phyloP scores from a whole-genome alignment of 2,329 filamentous ascomycete genomes.

The Aspergillus aculeatinus region DNA sequence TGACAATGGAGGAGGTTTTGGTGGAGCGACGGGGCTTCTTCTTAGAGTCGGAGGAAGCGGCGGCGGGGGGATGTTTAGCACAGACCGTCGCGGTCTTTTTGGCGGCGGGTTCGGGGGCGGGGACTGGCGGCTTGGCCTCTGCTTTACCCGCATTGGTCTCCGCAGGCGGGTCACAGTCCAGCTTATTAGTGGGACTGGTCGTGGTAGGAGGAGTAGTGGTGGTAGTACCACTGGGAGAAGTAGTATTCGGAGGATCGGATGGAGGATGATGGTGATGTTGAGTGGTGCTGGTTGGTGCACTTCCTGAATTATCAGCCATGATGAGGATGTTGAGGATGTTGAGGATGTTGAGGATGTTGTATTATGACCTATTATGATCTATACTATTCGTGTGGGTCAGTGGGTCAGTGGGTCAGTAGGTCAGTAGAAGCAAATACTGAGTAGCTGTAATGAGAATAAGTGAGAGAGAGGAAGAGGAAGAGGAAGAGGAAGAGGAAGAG shows the following conservation, averaged over 20 bases:
- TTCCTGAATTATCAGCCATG: background rate
- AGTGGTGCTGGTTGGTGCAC: background rate
- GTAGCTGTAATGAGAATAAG: conserved; percentile 2
- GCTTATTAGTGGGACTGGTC: conserved; percentile 28
- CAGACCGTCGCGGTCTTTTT: conserved; percentile 27
- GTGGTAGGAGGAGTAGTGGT: background rate
- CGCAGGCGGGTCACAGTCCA: conserved; percentile 28
- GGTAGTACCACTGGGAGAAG: too few relatives aligned
- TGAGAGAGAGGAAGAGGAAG: background rate
- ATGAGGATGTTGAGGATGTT: background rate
- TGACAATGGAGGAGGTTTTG: conserved; percentile 19
- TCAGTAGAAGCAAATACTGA: background rate
- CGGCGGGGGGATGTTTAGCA: conserved; percentile 32
- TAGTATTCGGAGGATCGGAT: too few relatives aligned
- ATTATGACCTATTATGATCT: background rate
- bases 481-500: background rate
- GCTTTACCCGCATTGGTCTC: conserved; percentile 30
- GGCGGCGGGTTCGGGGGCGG: conserved; percentile 25
- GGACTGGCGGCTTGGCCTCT: conserved; percentile 22
- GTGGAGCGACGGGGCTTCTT: conserved; percentile 23
- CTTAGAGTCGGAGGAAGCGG: conserved; percentile 25
- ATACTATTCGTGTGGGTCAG: background rate
- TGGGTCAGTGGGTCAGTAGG: background rate
- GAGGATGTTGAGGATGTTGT: background rate
- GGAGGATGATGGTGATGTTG: background rate